Evolutionary conservation across 768 basidiomycete genomes (phyloP), one percentile per base, ranked within the genome.

Genomic region (Suillus hirtellus): DNA sequence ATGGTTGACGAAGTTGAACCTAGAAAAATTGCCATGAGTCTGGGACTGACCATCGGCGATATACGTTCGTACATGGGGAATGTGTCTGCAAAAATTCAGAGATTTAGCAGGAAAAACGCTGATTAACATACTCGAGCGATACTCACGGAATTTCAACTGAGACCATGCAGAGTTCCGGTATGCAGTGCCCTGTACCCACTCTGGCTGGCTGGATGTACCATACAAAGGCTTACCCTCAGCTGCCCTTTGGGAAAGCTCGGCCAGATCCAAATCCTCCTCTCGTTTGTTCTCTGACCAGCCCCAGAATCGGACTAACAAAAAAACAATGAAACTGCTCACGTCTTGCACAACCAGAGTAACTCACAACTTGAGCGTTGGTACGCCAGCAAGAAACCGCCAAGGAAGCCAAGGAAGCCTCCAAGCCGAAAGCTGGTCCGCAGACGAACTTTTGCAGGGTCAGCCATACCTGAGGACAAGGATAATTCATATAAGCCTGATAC

Each of bases 1-100:
- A 75, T 97, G 95, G 75, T 96, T 90, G 69, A 96, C 95, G 56
- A 98, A 80, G 80, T 99, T 99, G 78, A 99, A 86, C 95, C 95
- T 96, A 71, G 9, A n/a, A 35, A 58, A 47, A 68, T 4, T 31
- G 3, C 31, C 1, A 47, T 74, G 49, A 72, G 60, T 43, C 58
- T 2, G 50, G 42, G 43, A n/a, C 21, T 50, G 6, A 38, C 8
- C 2, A 52, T 49, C 31, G 31, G 61, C 52, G 8, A 14, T 12
- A 64, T 27, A 40, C 10, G 37, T 37, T 73, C 88, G 75, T 72
- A 90, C 91, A 92, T 91, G 27, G 90, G 92, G 75, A 95, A 87
- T 44, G 82, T 80, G 67, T 84, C 89, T 91, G 71, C 11, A 59
- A 62, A 67, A 10, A 27, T 42, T 43, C 63, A 68, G 53, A 71